Percentiles rank a stretch among this genome's conserved stretches.
phyloP scores from a whole-genome alignment of 1,284 basidiomycete genomes.

The Athelia sp. region DNA sequence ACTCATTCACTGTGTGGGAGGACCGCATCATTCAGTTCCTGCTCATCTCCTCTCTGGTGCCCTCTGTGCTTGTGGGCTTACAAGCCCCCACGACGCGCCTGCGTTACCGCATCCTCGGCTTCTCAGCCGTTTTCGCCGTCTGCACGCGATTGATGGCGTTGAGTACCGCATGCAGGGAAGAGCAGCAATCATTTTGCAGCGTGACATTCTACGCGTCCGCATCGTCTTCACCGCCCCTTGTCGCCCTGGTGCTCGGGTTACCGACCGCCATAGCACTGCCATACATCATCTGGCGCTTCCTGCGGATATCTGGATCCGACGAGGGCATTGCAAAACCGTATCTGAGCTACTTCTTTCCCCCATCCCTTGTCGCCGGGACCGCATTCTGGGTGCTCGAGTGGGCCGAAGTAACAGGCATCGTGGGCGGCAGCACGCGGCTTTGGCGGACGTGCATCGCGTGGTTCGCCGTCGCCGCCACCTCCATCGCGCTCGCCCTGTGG shows the following conservation, averaged over 20 bases:
- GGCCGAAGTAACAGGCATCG: slow-evolving; percentile 50
- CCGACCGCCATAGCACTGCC: slow-evolving; percentile 60
- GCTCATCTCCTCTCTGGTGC: slow-evolving; percentile 56
- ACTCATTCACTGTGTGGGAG: slow-evolving; percentile 97
- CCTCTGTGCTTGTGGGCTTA: slow-evolving; percentile 55
- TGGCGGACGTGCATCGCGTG: slow-evolving; percentile 63
- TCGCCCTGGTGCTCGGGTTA: slow-evolving; percentile 50
- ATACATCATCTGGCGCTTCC: slow-evolving; percentile 47
- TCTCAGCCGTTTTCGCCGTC: slow-evolving; percentile 62
- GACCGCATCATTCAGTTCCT: slow-evolving; percentile 80
- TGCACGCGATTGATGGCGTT: slow-evolving; percentile 70
- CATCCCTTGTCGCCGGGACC: slow-evolving; percentile 53
- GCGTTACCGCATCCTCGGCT: slow-evolving; percentile 72
- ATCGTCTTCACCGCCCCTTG: slow-evolving; percentile 55
- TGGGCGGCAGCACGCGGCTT: slow-evolving; percentile 41
- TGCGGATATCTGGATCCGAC: slow-evolving; percentile 70
- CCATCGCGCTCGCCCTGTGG: slow-evolving; percentile 65
- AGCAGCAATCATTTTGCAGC: slow-evolving; percentile 85
- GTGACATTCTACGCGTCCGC: slow-evolving; percentile 84
- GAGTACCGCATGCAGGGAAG: slow-evolving; percentile 90
- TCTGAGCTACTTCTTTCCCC: slow-evolving; percentile 54
- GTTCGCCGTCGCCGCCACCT: slow-evolving; percentile 43
- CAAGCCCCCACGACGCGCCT: slow-evolving; percentile 64
- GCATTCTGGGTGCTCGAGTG: slow-evolving; percentile 81
- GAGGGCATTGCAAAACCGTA: slow-evolving; percentile 65